Evolutionary conservation across 208 protist species (phyloP), one percentile per base, ranked within the genome.

Genomic region (Leishmania tarentolae): DNA sequence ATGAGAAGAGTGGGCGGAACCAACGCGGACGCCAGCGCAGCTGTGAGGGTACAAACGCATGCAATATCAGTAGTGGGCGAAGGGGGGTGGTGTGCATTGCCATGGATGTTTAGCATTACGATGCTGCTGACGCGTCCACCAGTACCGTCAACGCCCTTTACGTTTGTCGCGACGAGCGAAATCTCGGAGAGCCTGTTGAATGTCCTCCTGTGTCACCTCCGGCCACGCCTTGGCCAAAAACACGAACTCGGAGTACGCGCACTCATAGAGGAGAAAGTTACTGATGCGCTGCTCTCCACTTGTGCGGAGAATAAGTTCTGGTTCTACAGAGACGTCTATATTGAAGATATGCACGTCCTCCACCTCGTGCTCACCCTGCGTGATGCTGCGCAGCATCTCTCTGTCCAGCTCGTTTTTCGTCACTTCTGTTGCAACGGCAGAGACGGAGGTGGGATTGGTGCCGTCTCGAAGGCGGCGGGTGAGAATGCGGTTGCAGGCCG

Each of bases 231-330:
- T 96, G 11, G 85, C 59, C 13, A 92, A 63, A 75, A 97, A 97
- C 59, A 90, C 69, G 76, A 98, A 88, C 81, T 98, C 94, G 5
- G 92, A 92, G 82, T 98, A 98, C 24, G 94, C 95, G 53, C 86
- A 91, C 79, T 98, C 92, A 80, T 92, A 98, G 6, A 97, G 82
- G 21, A 98, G 82, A 80, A 97, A 98, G 80, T 98, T 97, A 78
- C 92, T 96, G 21, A 98, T 72, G 17, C 95, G 85, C 75, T 93
- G 86, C 85, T 98, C 94, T 11, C 94, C 95, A 81, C 93, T 94
- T 0, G 95, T 98, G 40, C 95, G 92, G 15, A 98, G 73, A 40
- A 98, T 88, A 40, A 98, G 72, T 61, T 98, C 89, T 24, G 95
- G 95, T 66, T 97, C 94, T 15, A 74, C 75, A 1, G 86, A 76